Conservation (phyloP, 2,329 filamentous ascomycete species). For the Celoporthe dispersa region DNA sequence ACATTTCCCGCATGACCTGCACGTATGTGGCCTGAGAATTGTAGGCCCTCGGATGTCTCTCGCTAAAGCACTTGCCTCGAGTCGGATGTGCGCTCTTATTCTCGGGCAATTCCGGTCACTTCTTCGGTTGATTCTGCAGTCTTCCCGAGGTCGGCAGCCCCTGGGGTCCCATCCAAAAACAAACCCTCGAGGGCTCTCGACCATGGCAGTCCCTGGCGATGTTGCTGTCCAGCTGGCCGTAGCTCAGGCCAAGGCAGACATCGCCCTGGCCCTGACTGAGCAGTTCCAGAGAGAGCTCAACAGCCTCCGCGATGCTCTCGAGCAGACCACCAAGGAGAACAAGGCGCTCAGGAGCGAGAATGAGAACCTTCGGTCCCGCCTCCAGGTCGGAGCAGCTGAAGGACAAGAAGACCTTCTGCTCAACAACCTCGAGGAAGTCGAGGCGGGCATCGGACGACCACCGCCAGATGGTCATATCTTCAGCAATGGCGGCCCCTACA, state of each 20-base stretch:
- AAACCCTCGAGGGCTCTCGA: not conserved
- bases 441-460: constrained; percentile 19
- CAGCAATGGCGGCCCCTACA: constrained; percentile 25
- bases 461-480: constrained; percentile 28
- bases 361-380: constrained; percentile 20
- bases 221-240: constrained; percentile 12
- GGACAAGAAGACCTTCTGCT: constrained; percentile 16
- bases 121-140: not conserved
- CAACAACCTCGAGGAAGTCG: constrained; percentile 13
- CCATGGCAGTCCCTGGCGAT: constrained; percentile 10
- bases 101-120: constrained; percentile 13
- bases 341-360: constrained; percentile 24
- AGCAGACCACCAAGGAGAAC: constrained; percentile 20
- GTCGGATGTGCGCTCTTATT: constrained; percentile 7
- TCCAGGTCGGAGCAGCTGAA: constrained; percentile 12
- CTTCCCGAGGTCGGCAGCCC: not conserved
- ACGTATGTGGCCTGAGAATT: constrained; percentile 19
- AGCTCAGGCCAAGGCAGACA: constrained; percentile 27
- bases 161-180: not conserved
- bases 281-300: constrained; percentile 29
- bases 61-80: constrained; percentile 2
- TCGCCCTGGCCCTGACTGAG: constrained; percentile 25
- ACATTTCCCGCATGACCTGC: constrained; percentile 17
- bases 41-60: constrained; percentile 1
- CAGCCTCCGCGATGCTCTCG: constrained; percentile 26